Evolutionary conservation across 2,329 filamentous ascomycete species (phyloP).

Genomic region (Lasiodiplodia hormozganensis): DNA sequence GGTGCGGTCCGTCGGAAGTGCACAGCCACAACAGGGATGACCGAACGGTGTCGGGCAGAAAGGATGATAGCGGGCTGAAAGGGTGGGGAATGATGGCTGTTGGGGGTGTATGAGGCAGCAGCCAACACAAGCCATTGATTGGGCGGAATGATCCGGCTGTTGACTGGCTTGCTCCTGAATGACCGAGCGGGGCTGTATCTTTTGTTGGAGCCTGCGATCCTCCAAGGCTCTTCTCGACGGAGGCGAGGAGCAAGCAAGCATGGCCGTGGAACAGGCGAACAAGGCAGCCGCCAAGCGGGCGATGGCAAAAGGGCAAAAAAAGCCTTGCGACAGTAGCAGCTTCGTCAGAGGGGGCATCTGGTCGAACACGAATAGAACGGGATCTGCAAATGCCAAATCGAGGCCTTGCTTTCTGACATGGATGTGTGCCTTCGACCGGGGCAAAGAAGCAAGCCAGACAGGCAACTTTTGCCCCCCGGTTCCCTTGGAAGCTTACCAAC

Average conservation of each 20-base stretch:
- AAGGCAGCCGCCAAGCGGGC: background rate
- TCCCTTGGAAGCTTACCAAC: background rate
- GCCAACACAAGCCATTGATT: too few relatives aligned
- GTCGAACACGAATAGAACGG: background rate
- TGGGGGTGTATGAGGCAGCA: too few relatives aligned
- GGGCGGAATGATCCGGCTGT: background rate
- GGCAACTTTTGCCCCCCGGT: background rate
- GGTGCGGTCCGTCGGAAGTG: too few relatives aligned
- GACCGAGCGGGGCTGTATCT: too few relatives aligned
- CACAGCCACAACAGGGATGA: too few relatives aligned
- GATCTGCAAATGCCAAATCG: background rate
- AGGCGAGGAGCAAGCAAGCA: background rate
- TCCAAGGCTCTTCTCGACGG: background rate
- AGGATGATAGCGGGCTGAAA: too few relatives aligned
- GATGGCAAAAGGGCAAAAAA: background rate
- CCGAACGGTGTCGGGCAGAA: too few relatives aligned
- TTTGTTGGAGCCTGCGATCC: background rate
- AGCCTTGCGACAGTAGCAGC: background rate
- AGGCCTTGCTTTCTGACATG: background rate
- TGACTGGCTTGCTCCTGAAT: background rate
- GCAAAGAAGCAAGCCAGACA: background rate
- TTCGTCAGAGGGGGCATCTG: background rate
- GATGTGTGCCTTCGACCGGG: background rate
- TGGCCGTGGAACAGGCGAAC: background rate
- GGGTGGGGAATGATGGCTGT: too few relatives aligned